Conservation (phyloP, 106 monocot genomes). For the Dioscorea dumetorum region DNA sequence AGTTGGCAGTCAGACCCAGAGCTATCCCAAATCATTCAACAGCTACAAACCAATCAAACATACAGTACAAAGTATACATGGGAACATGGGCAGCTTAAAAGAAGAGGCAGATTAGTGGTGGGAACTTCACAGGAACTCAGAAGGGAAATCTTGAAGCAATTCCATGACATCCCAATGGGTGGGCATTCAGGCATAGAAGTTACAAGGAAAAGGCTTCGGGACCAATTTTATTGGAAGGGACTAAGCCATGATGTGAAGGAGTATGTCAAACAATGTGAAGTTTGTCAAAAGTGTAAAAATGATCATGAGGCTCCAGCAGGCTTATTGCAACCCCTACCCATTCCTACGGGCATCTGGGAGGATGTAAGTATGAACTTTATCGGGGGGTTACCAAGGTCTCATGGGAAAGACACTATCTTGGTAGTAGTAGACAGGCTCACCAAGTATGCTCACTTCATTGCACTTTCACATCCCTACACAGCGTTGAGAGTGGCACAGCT, state of each 20-base stretch:
- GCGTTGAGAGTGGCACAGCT: neutral
- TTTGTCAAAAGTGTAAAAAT: neutral
- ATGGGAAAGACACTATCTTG: neutral
- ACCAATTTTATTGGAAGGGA: neutral
- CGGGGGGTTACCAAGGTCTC: neutral
- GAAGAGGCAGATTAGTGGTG: neutral
- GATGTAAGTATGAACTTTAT: no score
- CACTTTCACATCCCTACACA: neutral
- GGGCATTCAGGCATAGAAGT: neutral
- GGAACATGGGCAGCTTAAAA: neutral
- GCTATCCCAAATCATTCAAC: neutral
- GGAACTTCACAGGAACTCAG: neutral
- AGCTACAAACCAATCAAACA: neutral
- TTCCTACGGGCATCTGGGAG: slow-evolving; percentile 9
- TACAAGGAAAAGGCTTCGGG: neutral
- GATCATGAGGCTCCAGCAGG: neutral
- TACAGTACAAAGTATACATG: neutral
- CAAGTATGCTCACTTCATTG: slow-evolving; percentile 8
- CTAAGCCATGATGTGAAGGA: neutral
- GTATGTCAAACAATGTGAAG: neutral
- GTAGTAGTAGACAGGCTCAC: slow-evolving; percentile 2
- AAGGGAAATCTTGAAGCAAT: neutral
- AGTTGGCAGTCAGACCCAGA: neutral
- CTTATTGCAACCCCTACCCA: slow-evolving; percentile 7
- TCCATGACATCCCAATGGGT: no score